phyloP scores from a whole-genome alignment of 108 stramenopile genomes.

The Mediolabrus comicus region DNA sequence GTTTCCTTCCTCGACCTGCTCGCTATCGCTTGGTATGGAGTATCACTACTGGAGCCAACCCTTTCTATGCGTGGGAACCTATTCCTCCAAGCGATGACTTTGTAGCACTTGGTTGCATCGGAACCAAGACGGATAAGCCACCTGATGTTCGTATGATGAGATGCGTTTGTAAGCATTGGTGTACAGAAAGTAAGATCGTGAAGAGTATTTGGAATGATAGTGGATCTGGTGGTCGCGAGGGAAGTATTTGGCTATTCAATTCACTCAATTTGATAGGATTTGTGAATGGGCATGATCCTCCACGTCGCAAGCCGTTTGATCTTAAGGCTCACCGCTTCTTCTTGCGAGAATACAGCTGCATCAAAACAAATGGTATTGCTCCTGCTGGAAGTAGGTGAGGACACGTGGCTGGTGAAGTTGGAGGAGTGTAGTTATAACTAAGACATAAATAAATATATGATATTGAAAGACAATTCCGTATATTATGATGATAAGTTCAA shows the following conservation, averaged over 20 bases:
- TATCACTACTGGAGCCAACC: slow-evolving; percentile 87
- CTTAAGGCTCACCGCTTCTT: slow-evolving; percentile 86
- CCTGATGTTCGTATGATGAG: slow-evolving; percentile 87
- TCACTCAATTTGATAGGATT: slow-evolving; percentile 80
- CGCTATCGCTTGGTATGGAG: slow-evolving; percentile 96
- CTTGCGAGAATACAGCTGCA: slow-evolving; percentile 81
- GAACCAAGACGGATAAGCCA: slow-evolving; percentile 89
- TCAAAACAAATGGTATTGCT: slow-evolving; percentile 46
- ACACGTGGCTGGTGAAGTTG: not conserved
- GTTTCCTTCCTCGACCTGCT: slow-evolving; percentile 92
- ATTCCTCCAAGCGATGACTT: slow-evolving; percentile 95
- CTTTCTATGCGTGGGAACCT: slow-evolving; percentile 96
- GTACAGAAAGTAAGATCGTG: slow-evolving; percentile 68
- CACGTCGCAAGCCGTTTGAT: slow-evolving; percentile 71
- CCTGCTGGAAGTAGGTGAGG: slow-evolving; percentile 14
- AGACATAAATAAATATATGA: too few relatives aligned
- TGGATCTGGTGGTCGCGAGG: slow-evolving; percentile 86
- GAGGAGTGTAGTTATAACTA: too few relatives aligned
- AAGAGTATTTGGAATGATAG: slow-evolving; percentile 90
- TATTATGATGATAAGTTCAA: too few relatives aligned
- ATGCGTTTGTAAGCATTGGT: slow-evolving; percentile 92
- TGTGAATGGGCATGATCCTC: slow-evolving; percentile 88
- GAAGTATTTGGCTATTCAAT: slow-evolving; percentile 91
- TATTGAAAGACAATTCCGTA: too few relatives aligned
- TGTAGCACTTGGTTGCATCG: slow-evolving; percentile 93